Base-by-base conservation (phyloP, 1,139 yeast species). In the Geotrichum carabidarum region DNA sequence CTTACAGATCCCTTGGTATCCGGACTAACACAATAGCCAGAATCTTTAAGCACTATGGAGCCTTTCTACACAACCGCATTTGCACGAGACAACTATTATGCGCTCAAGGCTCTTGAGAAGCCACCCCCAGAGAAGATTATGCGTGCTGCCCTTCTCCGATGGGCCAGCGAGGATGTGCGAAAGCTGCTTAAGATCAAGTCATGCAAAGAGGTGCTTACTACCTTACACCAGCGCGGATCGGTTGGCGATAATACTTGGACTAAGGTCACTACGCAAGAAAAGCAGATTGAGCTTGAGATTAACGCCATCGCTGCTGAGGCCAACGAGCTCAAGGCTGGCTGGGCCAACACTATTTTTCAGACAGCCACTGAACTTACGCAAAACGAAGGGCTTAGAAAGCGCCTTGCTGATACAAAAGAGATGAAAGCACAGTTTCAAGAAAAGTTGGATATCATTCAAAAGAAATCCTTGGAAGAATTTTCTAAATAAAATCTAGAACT, bases 231-330 rank as follows among this genome's bases (percentile, higher is more conserved):
- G 65, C 83, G 82, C 54, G 98, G 98, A 1, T 81, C 91, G 36
- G 83, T 93, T 59, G 97, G 97, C 37, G 98, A 93, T 65, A 95
- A 87, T 56, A 75, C 87, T 47, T 86, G 81, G 78, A 85, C 86
- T 68, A 84, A 94, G 63, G 90, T 79, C 70, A 84, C 82, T 62
- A 78, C 89, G 51, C 90, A 89, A 62, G 81, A 80, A 59, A 88
- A 89, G 70, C 70, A 89, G 60, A 86, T 85, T 63, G 94, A 90
- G 65, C 67, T 85, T 35, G 99, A 93, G 68, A 74, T 93, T 62
- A 80, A 83, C 68, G 91, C 85, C 56, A 78, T 90, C 54, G 84
- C 86, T n/a, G 73, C 69, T 55, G 96, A 89, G 70, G 88, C 95
- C 49, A 90, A 88, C 66, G 62, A 71, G 15, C 74, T 80, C 62